Base-by-base conservation (phyloP, 371 early-diverging fungal species). In the Synchytrium microbalum region DNA sequence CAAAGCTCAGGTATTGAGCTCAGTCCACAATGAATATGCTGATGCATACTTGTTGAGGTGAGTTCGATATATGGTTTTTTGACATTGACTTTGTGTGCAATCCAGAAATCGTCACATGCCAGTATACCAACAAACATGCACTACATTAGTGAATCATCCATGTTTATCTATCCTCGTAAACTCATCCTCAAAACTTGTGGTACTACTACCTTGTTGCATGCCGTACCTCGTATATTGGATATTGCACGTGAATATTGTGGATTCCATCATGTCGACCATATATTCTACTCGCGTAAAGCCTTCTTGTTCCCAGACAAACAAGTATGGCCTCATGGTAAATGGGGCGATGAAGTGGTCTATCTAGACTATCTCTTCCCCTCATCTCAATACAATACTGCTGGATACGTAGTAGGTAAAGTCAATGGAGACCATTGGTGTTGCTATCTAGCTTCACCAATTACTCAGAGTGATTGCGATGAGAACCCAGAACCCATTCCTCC, bases 171-270 rank as follows among this genome's bases (percentile, higher is more conserved):
- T 73, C 86, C 89, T 25, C 90, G 93, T 83, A 91, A 92, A 66
- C 68, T 96, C 52, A 91, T 96, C 60, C 79, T 96, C 65, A 96
- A 96, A 79, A 96, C 97, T 2, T 96, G 97, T 77, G 97, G 97
- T 29, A 95, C 95, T 2, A 95, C 97, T 24, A 95, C 94, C 0
- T 78, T 95, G 32, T 77, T 96, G 68, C 78, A 87, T 64, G 89
- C 94, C 27, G 69, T 96, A 52, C 88, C 91, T 52, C 80, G 86
- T 54, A 84, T 96, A 46, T 72, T 95, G 52, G 86, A 89, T 61
- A 86, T 93, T 69, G 95, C 93, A n/a, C 73, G 78, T 46, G 75
- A 79, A 54, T 80, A 78, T 65, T 85, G 85, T 67, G 85, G 85
- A 16, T 79, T 88, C 29, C 78, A 84, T 68, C 84, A 87, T 65